Percentiles rank a stretch among this genome's conserved stretches.
phyloP scores from a whole-genome alignment of 495 filamentous ascomycete species.

The Clohesyomyces aquaticus region DNA sequence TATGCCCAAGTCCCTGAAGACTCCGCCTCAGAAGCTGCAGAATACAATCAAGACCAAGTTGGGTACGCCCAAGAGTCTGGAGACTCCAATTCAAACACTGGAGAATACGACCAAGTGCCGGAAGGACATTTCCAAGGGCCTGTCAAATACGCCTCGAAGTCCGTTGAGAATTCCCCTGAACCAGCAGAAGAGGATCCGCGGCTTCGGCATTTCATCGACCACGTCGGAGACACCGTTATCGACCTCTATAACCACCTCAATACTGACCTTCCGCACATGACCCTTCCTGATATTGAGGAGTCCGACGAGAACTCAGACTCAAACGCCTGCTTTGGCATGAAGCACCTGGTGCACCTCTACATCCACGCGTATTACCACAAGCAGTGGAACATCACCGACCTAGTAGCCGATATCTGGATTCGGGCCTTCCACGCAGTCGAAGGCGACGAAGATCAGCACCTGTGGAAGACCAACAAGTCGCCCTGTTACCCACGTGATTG shows the following conservation, averaged over 20 bases:
- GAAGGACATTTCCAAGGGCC: too few relatives aligned
- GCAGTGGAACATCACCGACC: conserved; percentile 23
- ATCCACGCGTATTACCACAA: conserved; percentile 6
- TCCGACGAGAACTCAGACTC: neutral
- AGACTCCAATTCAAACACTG: too few relatives aligned
- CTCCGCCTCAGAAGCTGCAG: too few relatives aligned
- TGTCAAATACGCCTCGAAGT: neutral
- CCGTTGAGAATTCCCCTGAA: neutral
- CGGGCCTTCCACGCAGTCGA: conserved; percentile 19
- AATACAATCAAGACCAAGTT: too few relatives aligned
- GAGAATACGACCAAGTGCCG: too few relatives aligned
- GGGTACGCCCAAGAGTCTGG: too few relatives aligned
- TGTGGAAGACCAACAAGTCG: neutral
- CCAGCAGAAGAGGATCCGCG: neutral
- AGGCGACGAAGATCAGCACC: neutral
- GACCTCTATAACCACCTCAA: neutral
- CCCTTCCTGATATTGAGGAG: neutral
- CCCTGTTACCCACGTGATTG: neutral
- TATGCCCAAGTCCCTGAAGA: too few relatives aligned
- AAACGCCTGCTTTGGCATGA: neutral
- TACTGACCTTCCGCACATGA: neutral
- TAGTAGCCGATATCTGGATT: conserved; percentile 33
- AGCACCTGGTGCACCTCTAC: conserved; percentile 27
- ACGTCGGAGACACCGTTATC: neutral
- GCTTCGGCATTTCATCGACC: neutral